Evolutionary conservation across 2,329 filamentous ascomycete species (phyloP), one percentile per base, ranked within the genome.

Genomic region (Sclerotinia glacialis): DNA sequence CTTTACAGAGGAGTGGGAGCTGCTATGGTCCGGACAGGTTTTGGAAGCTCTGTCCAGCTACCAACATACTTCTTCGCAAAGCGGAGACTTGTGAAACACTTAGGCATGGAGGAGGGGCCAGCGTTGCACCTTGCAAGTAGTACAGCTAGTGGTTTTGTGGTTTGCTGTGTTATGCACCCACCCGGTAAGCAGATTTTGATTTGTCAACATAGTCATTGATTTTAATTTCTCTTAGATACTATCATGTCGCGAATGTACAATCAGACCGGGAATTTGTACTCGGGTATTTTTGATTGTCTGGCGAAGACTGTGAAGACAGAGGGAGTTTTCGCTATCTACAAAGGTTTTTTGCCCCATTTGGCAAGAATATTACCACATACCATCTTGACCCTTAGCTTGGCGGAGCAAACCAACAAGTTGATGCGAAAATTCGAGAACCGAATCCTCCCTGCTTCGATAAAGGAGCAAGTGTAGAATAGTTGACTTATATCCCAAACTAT

Each of bases 191-290:
- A 69, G 21, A 37, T 34, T 46, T 34, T 67, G 16, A 44, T 44
- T 16, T 31, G 31, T 23, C 6, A 23, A 46, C 16, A 8, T 47
- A 9, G 52, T 16, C 37, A 18, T 26, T 34, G 5, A 56, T 44
- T 52, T 44, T 62, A 66, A 65, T 54, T 42, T 71, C 58, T 73
- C 65, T 59, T 69, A 85, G 95, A 99, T 78, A 99, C 95, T 6
- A 91, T 99, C 80, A 99, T 99, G 95, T 95, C 92, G 69, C 90
- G 95, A 70, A 89, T 99, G 83, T 99, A 99, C 83, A 99, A 99
- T 82, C 95, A 99, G 78, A 96, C 93, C 69, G 95, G 95, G 63
- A 96, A 97, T 77, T 84, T 99, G n/a, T 99, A 99, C 83, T 89
- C 85, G 72, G 91, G 93, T 67, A 92, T 96, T 5, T 91, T 96